Conservation (phyloP, 2,329 filamentous ascomycete genomes). For the Leptographium lundbergii region DNA sequence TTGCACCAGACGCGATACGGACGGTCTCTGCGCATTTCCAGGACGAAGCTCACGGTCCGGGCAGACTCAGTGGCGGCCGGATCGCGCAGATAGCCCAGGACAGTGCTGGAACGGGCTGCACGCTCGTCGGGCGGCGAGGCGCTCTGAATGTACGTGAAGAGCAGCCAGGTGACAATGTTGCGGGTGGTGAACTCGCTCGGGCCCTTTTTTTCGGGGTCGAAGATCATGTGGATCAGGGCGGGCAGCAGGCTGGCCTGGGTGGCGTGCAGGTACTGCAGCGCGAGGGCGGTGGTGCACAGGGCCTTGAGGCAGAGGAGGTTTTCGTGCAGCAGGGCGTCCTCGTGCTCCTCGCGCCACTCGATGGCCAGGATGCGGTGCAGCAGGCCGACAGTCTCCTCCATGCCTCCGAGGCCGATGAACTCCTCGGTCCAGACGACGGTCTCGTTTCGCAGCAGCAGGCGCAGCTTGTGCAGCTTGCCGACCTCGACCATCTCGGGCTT, state of each 20-base stretch:
- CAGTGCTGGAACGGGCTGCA: conserved; percentile 55
- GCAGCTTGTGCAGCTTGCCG: conserved; percentile 88
- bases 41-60: conserved; percentile 70
- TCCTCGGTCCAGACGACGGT: conserved; percentile 90
- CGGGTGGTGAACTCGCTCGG: conserved; percentile 94
- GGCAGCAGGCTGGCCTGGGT: conserved; percentile 77
- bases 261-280: conserved; percentile 65
- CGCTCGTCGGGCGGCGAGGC: conserved; percentile 49
- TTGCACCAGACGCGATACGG: conserved; percentile 93
- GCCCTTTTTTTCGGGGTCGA: conserved; percentile 96
- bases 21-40: conserved; percentile 75
- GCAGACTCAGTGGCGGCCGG: conserved; percentile 63
- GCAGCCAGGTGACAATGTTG: conserved; percentile 73
- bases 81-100: conserved; percentile 71
- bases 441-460: conserved; percentile 81
- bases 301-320: conserved; percentile 87
- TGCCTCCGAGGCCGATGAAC: conserved; percentile 80
- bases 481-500: conserved; percentile 79
- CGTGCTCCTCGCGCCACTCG: conserved; percentile 96
- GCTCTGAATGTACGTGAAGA: conserved; percentile 77
- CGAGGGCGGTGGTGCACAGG: conserved; percentile 80
- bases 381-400: conserved; percentile 79
- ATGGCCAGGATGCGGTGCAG: conserved; percentile 88
- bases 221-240: conserved; percentile 74
- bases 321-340: conserved; percentile 86